Evolutionary conservation across 768 basidiomycete species (phyloP), one percentile per base, ranked within the genome.

Genomic region (Russula sp.): DNA sequence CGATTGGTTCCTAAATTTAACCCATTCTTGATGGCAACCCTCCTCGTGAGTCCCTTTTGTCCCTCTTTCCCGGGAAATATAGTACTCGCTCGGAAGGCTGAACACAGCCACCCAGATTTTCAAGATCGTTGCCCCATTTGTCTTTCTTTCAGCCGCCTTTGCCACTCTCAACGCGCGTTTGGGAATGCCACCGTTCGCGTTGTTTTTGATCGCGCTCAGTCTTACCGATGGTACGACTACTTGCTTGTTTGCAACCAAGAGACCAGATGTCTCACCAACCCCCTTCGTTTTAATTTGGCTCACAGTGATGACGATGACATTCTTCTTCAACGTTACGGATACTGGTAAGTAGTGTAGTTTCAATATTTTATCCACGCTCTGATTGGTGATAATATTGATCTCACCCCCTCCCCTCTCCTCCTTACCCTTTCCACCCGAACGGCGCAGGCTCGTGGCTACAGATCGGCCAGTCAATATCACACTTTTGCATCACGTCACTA

Each of bases 401-500:
- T n/a, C 5, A 18, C 32, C 32, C 14, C 18, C 6, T 2, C 26
- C 20, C 13, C 5, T n/a, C 26, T 16, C 7, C 7, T 3, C 14
- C 1, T 11, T 5, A 1, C 34, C 9, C 34, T 11, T 34, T 36
- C 34, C 34, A 36, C 34, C 34, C 11, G 34, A 16, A 28, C 7
- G 55, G 20, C 32, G 40, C 69, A 83, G 89, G 92, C 0, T 91
- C 89, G 3, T 94, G 92, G 92, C 77, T 94, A 62, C 90, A 94
- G 71, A 94, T 93, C 58, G 92, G 92, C 7, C 89, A 91, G 71
- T 87, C 90, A 0, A 92, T 94, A 72, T 91, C 83, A 56, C 92
- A 93, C 76, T 94, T 92, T 75, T 88, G 87, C 69, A 90, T 94
- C 65, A 84, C 89, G 1, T 92, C 90, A 1, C 75, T 93, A 42